Base-by-base conservation (phyloP, 495 filamentous ascomycete genomes). In the Talaromyces ruber region DNA sequence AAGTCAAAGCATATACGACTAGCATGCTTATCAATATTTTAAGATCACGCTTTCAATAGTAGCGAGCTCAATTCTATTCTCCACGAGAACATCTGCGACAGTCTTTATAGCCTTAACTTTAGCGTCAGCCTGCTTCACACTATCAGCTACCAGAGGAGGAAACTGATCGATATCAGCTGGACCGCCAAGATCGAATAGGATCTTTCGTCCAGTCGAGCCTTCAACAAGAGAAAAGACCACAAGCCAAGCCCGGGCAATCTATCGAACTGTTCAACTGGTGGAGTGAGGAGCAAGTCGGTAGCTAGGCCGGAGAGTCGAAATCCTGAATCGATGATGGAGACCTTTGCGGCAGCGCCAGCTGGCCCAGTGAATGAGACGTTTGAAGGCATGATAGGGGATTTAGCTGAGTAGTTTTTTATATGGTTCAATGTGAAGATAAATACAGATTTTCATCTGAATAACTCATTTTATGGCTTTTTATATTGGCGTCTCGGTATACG, bases 181-280 rank as follows among this genome's bases (percentile, higher is more conserved):
- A 5, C 82, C 68, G 25, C 84, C 86, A 2, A 87, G 76, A 65
- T 88, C 86, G 64, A 85, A 87, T 9, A 88, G 64, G 5, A 85
- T 29, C 6, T 77, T 74, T 14, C 74, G 70, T 25, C 72, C 72
- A 0, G 75, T 72, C 0, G 75, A 72, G 62, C 85, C 78, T 57
- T 81, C 71, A 61, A 88, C 76, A 0, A 87, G 70, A 87, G 70
- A 67, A 86, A 87, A 4, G 76, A 76, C 70, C 75, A 86, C 43
- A 71, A 65, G 0, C 83, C 83, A 25, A 68, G 16, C 0, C 30
- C 14, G n/a, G 62, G 56, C 53, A 86, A 61, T 26, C 71, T 66
- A 1, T 73, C 64, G 60, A 77, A 68, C 4, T 80, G 77, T 18
- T 67, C 30, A 43, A 84, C 78, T 2, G 68, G 30, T 0, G 83